Evolutionary conservation across 2,329 filamentous ascomycete genomes (phyloP), one percentile per base, ranked within the genome.

Genomic region (Cordyceps tenuipes): DNA sequence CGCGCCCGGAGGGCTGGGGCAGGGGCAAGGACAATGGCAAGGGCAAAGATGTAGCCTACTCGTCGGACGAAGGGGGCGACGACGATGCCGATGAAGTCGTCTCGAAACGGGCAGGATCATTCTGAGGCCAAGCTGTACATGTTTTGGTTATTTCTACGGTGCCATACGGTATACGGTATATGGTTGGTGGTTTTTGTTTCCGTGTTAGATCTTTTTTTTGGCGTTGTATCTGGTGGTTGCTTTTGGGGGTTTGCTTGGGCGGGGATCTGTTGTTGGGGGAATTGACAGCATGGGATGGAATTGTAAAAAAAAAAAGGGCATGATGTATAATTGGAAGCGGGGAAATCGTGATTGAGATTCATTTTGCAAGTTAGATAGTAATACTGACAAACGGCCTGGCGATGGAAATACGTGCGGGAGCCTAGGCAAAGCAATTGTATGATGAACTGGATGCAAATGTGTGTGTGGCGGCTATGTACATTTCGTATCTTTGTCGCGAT

Each of bases 1-100:
- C 59, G 52, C 71, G 68, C 63, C 69, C 67, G 53, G 69, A 67
- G 44, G 62, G 51, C 12, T 79, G 77, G 67, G 47, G 15, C 26
- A 39, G 39, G 23, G 75, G 75, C 1, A 83, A 83, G 65, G 79
- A 76, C 1, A 82, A 81, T 17, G 75, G 75, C 1, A 83, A 83
- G 65, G 79, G 76, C 1, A 82, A 81, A 65, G 76, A 76, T 56
- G 68, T 77, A 12, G 70, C 68, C 12, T 71, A 70, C 36, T 72
- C 71, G 44, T 71, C 70, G 13, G 73, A 73, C 17, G 73, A 73
- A 19, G 72, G 72, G 44, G 71, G 62, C 34, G 68, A 69, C 46
- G 62, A 63, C 13, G 70, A 71, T 36, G 68, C 62, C 17, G 69
- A 68, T 34, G 68, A 69, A 17, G 68, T 64, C 48, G 61, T 67